Evolutionary conservation across 1,284 basidiomycete genomes (phyloP).

Genomic region (Cutaneotrichosporon curvatum): DNA sequence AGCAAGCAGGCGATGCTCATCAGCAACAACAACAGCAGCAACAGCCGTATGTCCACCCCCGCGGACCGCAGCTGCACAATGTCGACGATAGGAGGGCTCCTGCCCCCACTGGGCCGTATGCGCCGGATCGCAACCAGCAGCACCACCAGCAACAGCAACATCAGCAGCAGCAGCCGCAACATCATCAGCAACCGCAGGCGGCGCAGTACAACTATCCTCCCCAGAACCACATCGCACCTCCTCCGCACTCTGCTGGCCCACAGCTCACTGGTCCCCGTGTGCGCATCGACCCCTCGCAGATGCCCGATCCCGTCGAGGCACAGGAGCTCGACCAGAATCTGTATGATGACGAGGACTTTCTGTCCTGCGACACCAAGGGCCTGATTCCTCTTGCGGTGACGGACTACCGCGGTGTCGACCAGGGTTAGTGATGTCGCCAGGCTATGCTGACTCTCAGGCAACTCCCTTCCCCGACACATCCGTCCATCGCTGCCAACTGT

Average conservation of each 20-base stretch:
- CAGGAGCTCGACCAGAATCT: slow-evolving; percentile 74
- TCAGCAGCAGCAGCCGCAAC: slow-evolving; percentile 19
- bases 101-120: slow-evolving; percentile 26
- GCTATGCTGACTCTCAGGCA: slow-evolving; percentile 48
- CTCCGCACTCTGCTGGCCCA: slow-evolving; percentile 70
- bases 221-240: slow-evolving; percentile 57
- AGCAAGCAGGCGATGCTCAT: slow-evolving; percentile 7
- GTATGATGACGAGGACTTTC: slow-evolving; percentile 72
- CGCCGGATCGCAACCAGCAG: slow-evolving; percentile 11
- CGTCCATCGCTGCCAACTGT: slow-evolving; percentile 63
- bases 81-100: slow-evolving; percentile 21
- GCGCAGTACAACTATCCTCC: slow-evolving; percentile 22
- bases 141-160: neutral
- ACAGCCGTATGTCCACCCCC: slow-evolving; percentile 12
- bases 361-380: slow-evolving; percentile 64
- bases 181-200: slow-evolving; percentile 12
- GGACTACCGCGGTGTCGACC: slow-evolving; percentile 82
- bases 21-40: slow-evolving; percentile 6
- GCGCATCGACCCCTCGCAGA: slow-evolving; percentile 81
- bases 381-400: slow-evolving; percentile 78
- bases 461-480: slow-evolving; percentile 62
- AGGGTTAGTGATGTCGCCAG: slow-evolving; percentile 56
- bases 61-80: slow-evolving; percentile 26
- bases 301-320: slow-evolving; percentile 81
- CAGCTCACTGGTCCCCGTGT: slow-evolving; percentile 61